A percentile compares a stretch with the other conserved stretches of the same genome.
phyloP scores from a whole-genome alignment of 805 yeast genomes.

The Jamesozyma lodderae region DNA sequence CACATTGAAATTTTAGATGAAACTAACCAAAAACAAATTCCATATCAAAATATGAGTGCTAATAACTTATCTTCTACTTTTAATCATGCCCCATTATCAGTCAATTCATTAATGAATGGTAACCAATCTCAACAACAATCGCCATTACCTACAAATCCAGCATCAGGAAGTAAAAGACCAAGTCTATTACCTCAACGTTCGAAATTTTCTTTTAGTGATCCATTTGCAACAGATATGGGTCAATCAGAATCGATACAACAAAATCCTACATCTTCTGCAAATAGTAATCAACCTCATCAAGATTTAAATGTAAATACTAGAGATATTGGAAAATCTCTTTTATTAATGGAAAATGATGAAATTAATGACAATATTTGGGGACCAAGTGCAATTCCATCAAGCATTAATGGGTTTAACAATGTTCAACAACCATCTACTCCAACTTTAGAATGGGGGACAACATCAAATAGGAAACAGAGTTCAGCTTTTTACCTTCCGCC shows the following conservation, averaged over 20 bases:
- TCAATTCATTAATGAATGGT: not conserved
- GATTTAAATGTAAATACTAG: constrained; percentile 5
- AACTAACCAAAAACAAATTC: constrained; percentile 21
- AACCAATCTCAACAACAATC: constrained; percentile 5
- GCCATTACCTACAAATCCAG: constrained; percentile 1
- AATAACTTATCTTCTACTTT: not conserved
- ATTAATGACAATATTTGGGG: constrained; percentile 31
- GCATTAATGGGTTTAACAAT: constrained; percentile 23
- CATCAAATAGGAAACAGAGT: constrained; percentile 10
- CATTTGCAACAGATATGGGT: constrained; percentile 34
- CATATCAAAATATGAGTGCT: constrained; percentile 8
- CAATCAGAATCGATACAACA: constrained; percentile 6
- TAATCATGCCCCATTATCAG: not conserved
- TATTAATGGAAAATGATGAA: constrained; percentile 34
- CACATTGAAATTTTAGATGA: constrained; percentile 36
- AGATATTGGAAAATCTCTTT: constrained; percentile 25
- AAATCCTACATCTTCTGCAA: not conserved
- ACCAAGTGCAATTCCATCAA: constrained; percentile 24
- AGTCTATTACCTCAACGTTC: constrained; percentile 54
- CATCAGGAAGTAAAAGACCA: constrained; percentile 15
- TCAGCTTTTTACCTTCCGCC: constrained; percentile 9
- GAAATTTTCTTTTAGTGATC: constrained; percentile 63
- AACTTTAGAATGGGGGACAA: constrained; percentile 25
- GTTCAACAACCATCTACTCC: constrained; percentile 27
- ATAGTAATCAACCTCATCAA: constrained; percentile 2